These are phyloP conservation scores for Jackrogersella minutella DNA, from an alignment of 495 filamentous ascomycete species.

Conservation along the genomic window DNA sequence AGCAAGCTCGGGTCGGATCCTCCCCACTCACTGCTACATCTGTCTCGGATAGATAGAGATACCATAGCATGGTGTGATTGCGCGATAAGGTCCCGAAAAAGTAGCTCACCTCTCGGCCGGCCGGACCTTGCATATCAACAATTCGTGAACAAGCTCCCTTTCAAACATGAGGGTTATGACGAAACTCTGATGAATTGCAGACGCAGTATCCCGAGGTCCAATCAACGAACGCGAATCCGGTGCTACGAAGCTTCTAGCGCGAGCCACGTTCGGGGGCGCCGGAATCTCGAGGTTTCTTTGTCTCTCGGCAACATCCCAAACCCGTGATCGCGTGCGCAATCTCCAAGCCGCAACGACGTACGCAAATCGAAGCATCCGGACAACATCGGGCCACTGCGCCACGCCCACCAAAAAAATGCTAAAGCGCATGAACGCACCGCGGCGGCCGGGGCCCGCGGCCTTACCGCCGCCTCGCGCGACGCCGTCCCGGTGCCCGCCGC, in stretches of 20 bases:
- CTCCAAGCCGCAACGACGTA: neutral
- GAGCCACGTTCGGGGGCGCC: constrained; percentile 2
- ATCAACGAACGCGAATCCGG: neutral
- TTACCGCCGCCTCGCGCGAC: neutral
- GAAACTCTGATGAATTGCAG: neutral
- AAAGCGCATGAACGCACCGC: constrained; percentile 18
- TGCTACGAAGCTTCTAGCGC: neutral
- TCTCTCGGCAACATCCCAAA: neutral
- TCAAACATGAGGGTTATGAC: neutral
- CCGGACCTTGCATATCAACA: neutral
- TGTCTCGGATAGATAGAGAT: constrained; percentile 8
- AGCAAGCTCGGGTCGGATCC: constrained; percentile 22
- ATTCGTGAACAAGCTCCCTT: constrained; percentile 1
- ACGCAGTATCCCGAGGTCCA: neutral
- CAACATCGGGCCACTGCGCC: too few relatives aligned
- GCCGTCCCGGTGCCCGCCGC: constrained; percentile 21
- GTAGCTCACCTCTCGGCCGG: constrained; percentile 1
- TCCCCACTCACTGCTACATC: constrained; percentile 18
- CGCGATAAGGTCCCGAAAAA: constrained; percentile 19
- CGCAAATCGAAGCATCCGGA: neutral
- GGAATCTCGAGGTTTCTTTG: constrained; percentile 1
- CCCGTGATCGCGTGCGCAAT: constrained; percentile 8
- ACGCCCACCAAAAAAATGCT: neutral
- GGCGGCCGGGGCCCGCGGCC: neutral
- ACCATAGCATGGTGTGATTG: constrained; percentile 12